Evolutionary conservation across 202 grass and related monocot genomes (phyloP), one percentile per base, ranked within the genome.

Genomic region (Schoenoplectus tabernaemontani): DNA sequence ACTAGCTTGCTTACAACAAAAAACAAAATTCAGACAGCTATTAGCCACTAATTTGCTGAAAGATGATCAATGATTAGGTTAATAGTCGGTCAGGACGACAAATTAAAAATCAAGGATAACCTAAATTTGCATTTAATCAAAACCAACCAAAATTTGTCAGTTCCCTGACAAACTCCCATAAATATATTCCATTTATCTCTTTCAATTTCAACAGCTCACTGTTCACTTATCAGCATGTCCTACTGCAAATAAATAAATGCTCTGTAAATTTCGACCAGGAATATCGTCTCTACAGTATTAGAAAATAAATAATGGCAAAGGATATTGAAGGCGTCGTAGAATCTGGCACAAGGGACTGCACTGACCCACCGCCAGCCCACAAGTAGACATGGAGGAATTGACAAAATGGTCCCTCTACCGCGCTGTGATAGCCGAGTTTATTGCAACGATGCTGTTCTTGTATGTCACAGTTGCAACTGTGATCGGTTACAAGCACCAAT

Each of bases 391-490:
- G 38, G 90, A 81, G 62, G 90, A 92, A 85, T 82, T 92, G 22
- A 89, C 90, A 70, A 82, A 89, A 81, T 92, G 90, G 90, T 92
- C 90, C 9, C 79, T 92, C 23, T 92, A 92, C 81, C 87, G 90
- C 69, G 87, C 90, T 4, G 90, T 83, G 17, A 92, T 92, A 80
- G 90, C 90, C 53, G 90, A 92, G 79, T 92, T 92, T 59, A 63
- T 92, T 70, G 90, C 90, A 48, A 92, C 90, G 57, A 85, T 92
- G 73, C 87, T 92, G 84, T 92, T 92, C 83, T 83, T 92, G 66
- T 92, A 92, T 83, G 87, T 92, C 90, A 92, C 90, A 13, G 90
- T 92, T 30, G 87, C 87, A 71, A 92, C 90, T 37, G 90, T 87
- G 2, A 92, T 92, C 82, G 90, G 90, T 26, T 87, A 92, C 90